Percentiles rank a stretch among this genome's conserved stretches.
Conservation (phyloP, 192 early-diverging fungal species). For the Coemansia aciculifera region DNA sequence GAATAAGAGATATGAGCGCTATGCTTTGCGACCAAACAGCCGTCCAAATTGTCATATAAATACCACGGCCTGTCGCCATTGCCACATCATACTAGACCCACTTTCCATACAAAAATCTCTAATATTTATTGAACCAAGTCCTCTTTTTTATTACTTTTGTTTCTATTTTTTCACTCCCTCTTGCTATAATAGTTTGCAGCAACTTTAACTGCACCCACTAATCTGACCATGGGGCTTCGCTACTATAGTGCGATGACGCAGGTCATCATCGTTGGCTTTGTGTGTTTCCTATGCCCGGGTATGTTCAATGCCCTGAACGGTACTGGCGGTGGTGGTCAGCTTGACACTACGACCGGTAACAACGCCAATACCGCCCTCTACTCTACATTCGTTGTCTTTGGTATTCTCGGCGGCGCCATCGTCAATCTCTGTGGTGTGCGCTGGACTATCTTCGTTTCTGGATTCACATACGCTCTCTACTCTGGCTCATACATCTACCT, state of each 20-base stretch:
- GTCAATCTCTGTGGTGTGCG: slow-evolving; percentile 79
- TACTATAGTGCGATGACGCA: slow-evolving; percentile 67
- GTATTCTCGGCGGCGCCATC: slow-evolving; percentile 71
- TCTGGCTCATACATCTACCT: slow-evolving; percentile 72
- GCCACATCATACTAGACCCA: background rate
- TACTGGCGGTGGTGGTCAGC: slow-evolving; percentile 68
- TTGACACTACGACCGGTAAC: slow-evolving; percentile 61
- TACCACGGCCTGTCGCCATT: background rate
- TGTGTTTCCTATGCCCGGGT: slow-evolving; percentile 78
- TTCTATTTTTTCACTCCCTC: background rate
- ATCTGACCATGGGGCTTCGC: slow-evolving; percentile 19
- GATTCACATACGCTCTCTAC: slow-evolving; percentile 73
- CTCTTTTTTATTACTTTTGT: background rate
- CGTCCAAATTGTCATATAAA: background rate
- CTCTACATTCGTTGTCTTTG: slow-evolving; percentile 76
- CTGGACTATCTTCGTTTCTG: slow-evolving; percentile 67
- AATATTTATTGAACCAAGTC: background rate
- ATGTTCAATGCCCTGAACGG: slow-evolving; percentile 75
- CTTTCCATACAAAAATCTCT: background rate
- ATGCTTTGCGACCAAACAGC: background rate
- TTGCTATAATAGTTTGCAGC: slow-evolving; percentile 8
- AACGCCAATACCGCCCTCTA: slow-evolving; percentile 79
- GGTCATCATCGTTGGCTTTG: slow-evolving; percentile 68
- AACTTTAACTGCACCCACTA: background rate
- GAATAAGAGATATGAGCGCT: background rate